Conservation (phyloP, 2,329 filamentous ascomycete species). For the Xenoacremonium recifei region DNA sequence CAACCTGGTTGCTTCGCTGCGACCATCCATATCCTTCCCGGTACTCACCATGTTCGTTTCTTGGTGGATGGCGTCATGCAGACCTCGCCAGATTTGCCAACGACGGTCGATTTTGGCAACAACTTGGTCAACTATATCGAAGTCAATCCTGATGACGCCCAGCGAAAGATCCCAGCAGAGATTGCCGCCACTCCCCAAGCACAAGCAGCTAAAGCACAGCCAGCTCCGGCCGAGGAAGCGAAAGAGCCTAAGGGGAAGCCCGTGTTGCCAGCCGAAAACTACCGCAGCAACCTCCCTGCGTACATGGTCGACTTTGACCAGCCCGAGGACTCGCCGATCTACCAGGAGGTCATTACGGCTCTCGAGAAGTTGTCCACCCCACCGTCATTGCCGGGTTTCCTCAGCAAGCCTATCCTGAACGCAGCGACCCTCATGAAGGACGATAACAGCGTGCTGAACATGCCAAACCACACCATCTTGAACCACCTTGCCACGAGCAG, state of each 20-base stretch:
- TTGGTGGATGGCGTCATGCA: constrained; percentile 92
- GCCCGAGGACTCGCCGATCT: constrained; percentile 72
- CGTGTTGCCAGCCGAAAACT: constrained; percentile 56
- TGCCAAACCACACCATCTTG: constrained; percentile 95
- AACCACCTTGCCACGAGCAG: constrained; percentile 97
- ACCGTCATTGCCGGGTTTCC: constrained; percentile 82
- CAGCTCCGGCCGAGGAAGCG: constrained; percentile 7
- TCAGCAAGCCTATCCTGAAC: constrained; percentile 93
- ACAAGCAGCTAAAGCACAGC: constrained; percentile 23
- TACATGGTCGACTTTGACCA: constrained; percentile 87
- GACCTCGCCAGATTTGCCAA: constrained; percentile 82
- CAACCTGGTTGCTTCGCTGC: constrained; percentile 68
- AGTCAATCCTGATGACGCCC: constrained; percentile 72
- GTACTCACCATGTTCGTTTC: constrained; percentile 96
- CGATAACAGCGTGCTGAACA: constrained; percentile 93
- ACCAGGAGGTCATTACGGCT: constrained; percentile 71
- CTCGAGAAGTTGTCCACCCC: constrained; percentile 80
- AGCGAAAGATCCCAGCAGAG: constrained; percentile 21
- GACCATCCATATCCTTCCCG: constrained; percentile 79
- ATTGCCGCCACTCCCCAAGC: constrained; percentile 30
- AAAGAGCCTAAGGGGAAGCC: constrained; percentile 50
- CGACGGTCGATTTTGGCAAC: constrained; percentile 96
- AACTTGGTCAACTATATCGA: constrained; percentile 98
- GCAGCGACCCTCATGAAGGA: constrained; percentile 91
- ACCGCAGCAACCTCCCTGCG: constrained; percentile 73